A percentile compares a stretch with the other conserved stretches of the same genome.
Evolutionary conservation across 202 grass and related monocot genomes (phyloP).

Genomic region (Musa balbisiana): DNA sequence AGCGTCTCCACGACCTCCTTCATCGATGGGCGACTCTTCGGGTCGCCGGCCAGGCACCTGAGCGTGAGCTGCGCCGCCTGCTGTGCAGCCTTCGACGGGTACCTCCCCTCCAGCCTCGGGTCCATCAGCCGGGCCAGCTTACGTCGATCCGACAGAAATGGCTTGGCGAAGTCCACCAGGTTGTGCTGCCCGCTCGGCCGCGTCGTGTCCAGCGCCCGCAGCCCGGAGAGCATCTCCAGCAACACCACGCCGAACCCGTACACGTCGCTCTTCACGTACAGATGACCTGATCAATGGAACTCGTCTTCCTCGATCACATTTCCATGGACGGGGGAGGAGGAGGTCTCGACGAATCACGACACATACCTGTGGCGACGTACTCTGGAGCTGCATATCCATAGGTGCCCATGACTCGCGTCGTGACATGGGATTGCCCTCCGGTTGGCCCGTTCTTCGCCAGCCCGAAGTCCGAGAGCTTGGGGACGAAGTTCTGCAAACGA

Average conservation of each 20-base stretch:
- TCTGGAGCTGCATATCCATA: conserved; percentile 75
- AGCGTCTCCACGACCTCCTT: conserved; percentile 50
- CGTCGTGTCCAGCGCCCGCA: conserved; percentile 57
- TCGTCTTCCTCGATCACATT: neutral
- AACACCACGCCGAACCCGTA: conserved; percentile 67
- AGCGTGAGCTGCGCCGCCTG: conserved; percentile 47
- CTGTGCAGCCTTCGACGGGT: conserved; percentile 43
- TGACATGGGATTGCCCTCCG: conserved; percentile 56
- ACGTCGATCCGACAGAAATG: conserved; percentile 38
- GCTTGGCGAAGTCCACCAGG: conserved; percentile 55
- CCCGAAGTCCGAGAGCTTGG: conserved; percentile 77
- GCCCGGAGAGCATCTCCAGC: conserved; percentile 50
- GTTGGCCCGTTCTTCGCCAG: conserved; percentile 62
- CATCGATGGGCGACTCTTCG: conserved; percentile 61
- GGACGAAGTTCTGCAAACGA: conserved; percentile 46
- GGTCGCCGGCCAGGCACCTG: conserved; percentile 44
- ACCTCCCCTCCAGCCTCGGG: conserved; percentile 52
- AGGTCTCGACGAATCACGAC: neutral
- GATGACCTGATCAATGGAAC: conserved; percentile 31
- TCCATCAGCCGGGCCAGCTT: conserved; percentile 50
- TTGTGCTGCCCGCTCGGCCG: conserved; percentile 48
- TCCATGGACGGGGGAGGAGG: no score
- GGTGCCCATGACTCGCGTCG: conserved; percentile 67
- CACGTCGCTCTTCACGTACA: conserved; percentile 68
- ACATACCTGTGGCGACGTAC: conserved; percentile 56